A percentile compares a stretch with the other conserved stretches of the same genome.
Conservation (phyloP, 2,329 filamentous ascomycete species). For the Phaeosphaeriaceae sp. region DNA sequence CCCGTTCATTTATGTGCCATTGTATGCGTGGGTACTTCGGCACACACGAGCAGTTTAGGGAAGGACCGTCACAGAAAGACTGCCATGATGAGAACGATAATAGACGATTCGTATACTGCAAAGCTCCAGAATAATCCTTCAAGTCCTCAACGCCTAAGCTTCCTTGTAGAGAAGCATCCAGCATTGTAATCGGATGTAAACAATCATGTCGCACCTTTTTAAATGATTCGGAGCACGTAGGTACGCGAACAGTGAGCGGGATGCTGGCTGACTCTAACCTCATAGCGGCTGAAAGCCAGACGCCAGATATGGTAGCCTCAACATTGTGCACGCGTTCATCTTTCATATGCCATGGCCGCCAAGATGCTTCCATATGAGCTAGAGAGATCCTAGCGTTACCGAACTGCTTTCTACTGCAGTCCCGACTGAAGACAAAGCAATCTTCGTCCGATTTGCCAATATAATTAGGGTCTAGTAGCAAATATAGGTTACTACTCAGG, state of each 20-base stretch:
- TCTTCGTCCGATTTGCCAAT: slow-evolving; percentile 57
- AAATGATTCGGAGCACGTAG: background rate
- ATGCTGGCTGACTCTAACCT: slow-evolving; percentile 7
- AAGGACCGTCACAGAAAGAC: background rate
- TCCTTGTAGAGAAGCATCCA: slow-evolving; percentile 25
- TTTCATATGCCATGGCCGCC: slow-evolving; percentile 36
- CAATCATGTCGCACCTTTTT: slow-evolving; percentile 12
- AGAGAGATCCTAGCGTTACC: slow-evolving; percentile 55
- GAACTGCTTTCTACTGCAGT: slow-evolving; percentile 54
- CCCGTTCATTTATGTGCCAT: slow-evolving; percentile 32
- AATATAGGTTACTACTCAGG: slow-evolving; percentile 50
- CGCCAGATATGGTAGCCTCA: slow-evolving; percentile 8
- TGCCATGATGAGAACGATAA: slow-evolving; percentile 34
- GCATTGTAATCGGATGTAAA: slow-evolving; percentile 21
- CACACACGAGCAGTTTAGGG: slow-evolving; percentile 27
- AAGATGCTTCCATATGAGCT: slow-evolving; percentile 51
- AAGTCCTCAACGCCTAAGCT: slow-evolving; percentile 7
- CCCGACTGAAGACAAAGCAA: slow-evolving; percentile 63
- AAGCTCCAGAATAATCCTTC: slow-evolving; percentile 26
- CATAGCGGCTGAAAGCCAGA: slow-evolving; percentile 14
- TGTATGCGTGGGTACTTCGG: slow-evolving; percentile 30
- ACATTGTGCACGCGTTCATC: slow-evolving; percentile 2
- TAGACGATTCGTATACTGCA: slow-evolving; percentile 23
- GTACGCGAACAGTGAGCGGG: slow-evolving; percentile 7
- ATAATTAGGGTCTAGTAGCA: slow-evolving; percentile 65